Evolutionary conservation across 2,329 filamentous ascomycete genomes (phyloP), one percentile per base, ranked within the genome.

Genomic region (Neofusicoccum parvum): DNA sequence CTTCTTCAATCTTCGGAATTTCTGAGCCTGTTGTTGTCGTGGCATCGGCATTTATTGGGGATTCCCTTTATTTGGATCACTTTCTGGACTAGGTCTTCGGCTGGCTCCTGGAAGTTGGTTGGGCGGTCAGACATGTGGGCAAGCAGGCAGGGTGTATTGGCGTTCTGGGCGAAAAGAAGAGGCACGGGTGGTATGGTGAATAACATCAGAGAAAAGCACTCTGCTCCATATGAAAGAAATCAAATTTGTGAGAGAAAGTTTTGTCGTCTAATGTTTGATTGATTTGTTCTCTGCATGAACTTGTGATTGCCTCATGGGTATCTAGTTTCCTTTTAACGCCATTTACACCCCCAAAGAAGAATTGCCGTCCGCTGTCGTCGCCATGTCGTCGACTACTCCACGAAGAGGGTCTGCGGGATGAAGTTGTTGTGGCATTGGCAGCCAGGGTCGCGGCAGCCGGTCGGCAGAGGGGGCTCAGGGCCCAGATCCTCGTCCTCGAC

Each of bases 391-490:
- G 4, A 1, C 32, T 15, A 64, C 34, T 37, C 41, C 15, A 49
- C 49, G 41, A 64, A 54, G 39, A 64, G 54, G 49, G 39, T 54
- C 62, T 64, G 62, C 23, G 49, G 23, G 15, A 54, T 20, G 62
- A 23, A 37, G 23, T 46, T 15, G 3, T 15, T 2, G 37, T 34
- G 62, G 32, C 62, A 64, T n/a, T 50, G n/a, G 43, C 62, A 65
- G 34, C 3, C 10, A 14, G 32, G 32, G 12, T 65, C 62, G 51
- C 15, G 69, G 72, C 85, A 87, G 32, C 78, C 83, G 3, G 83
- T 86, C 27, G 84, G 84, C 62, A 75, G 79, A 14, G 76, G 76
- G 39, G 84, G 84, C 6, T 79, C 81, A 64, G 77, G 79, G 0
- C 73, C 79, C 12, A 76, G 75, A 59, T 76, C 74, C 41, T 69